Evolutionary conservation across 257 asterid species (phyloP).

Genomic region (Paulownia fortunei): DNA sequence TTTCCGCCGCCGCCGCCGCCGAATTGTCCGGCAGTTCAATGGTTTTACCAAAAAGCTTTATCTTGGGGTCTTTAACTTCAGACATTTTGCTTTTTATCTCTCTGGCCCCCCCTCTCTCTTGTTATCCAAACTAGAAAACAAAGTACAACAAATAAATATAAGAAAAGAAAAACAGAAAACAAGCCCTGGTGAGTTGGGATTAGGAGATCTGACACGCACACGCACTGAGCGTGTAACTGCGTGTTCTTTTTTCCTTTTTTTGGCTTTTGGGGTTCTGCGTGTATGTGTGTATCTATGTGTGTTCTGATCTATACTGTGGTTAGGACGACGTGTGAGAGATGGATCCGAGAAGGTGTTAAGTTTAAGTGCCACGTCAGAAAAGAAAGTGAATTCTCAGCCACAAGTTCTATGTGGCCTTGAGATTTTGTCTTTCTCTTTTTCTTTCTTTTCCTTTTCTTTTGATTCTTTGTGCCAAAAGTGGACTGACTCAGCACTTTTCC

Average conservation of each 20-base stretch:
- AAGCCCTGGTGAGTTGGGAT: constrained; percentile 30
- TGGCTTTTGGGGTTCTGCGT: constrained; percentile 13
- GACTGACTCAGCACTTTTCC: constrained; percentile 57
- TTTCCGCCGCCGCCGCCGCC: constrained; percentile 34
- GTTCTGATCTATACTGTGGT: constrained; percentile 18
- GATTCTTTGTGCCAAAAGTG: constrained; percentile 55
- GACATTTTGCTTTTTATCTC: constrained; percentile 49
- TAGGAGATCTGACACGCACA: constrained; percentile 71
- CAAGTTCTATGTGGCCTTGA: constrained; percentile 80
- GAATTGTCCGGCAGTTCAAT: constrained; percentile 63
- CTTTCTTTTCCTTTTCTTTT: constrained; percentile 45
- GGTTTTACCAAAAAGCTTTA: constrained; percentile 89
- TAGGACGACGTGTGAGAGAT: constrained; percentile 39
- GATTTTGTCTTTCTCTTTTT: constrained; percentile 48
- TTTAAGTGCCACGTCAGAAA: constrained; percentile 63
- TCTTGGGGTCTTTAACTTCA: constrained; percentile 77
- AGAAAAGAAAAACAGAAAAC: background rate
- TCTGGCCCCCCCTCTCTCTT: background rate
- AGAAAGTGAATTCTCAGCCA: constrained; percentile 58
- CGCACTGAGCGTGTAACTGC: constrained; percentile 39
- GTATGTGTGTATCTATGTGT: background rate
- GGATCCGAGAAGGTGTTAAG: constrained; percentile 31
- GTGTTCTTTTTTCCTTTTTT: constrained; percentile 17
- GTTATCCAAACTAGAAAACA: constrained; percentile 30
- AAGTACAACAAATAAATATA: background rate